Base-by-base conservation (phyloP, 2,329 filamentous ascomycete genomes). In the Pleurostoma richardsiae region DNA sequence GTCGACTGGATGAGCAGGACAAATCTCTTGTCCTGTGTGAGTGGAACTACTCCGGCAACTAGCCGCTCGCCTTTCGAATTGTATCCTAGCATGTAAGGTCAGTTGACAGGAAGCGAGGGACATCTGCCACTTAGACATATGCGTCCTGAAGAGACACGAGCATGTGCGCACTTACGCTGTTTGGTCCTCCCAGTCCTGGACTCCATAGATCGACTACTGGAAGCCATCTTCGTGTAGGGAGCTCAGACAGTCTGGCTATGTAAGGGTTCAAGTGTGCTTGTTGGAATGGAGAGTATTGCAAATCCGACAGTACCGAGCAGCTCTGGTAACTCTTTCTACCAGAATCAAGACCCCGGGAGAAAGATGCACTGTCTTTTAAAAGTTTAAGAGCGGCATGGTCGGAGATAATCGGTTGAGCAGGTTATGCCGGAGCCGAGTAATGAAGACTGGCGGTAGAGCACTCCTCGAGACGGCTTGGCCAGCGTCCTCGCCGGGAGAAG, bases 1-100 rank as follows among this genome's bases (percentile, higher is more conserved):
- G 88, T 92, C 46, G 90, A 96, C 72, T 96, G 90, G 59, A 97
- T 96, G 57, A 99, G 77, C 57, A 99, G 79, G 51, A 99, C 92
- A 66, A 88, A 86, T 59, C 83, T 85, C 67, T 89, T 92, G 72
- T 96, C 91, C 59, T 79, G 69, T 46, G 89, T 94, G 54, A 97
- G 76, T 54, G 94, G 90, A 42, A 99, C 94, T 49, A 97, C 85
- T 57, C 94, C 94, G 51, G 94, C 92, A 58, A 99, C 94, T 52
- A 97, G 84, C 56, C 94, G 86, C 71, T 97, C 92, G 72, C 92
- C 92, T 66, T 90, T 87, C 50, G 87, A 73, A 62, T 89, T 91
- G 72, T 97, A 99, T 62, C 91, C 94, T 97, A 69, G 47, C 59
- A 48, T 57, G 62, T 58, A 60, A 45, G 53, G 64, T 71, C 61